phyloP scores from a whole-genome alignment of 495 filamentous ascomycete genomes.

The Penicillium macrosclerotiorum region DNA sequence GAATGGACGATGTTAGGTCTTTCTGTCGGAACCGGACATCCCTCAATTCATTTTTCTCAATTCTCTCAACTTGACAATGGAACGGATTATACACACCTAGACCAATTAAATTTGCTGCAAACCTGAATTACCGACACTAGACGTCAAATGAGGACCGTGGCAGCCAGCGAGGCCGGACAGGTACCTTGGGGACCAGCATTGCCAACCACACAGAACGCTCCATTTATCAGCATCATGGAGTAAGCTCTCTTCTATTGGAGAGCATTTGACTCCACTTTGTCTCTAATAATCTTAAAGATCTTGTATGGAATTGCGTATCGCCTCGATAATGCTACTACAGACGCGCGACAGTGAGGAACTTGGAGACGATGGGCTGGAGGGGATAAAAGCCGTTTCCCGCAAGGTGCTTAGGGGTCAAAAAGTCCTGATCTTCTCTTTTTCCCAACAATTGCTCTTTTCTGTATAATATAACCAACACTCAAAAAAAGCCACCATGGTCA shows the following conservation, averaged over 20 bases:
- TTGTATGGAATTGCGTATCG: conserved; percentile 8
- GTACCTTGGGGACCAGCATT: conserved; percentile 25
- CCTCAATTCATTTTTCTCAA: not conserved
- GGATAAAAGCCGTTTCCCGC: conserved; percentile 18
- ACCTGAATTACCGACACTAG: conserved; percentile 4
- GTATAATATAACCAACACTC: not conserved
- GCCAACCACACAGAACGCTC: conserved; percentile 15
- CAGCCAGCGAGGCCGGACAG: conserved; percentile 13
- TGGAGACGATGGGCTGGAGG: conserved; percentile 15
- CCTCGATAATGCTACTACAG: conserved; percentile 3
- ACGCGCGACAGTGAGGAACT: conserved; percentile 22
- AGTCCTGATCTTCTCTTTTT: not conserved
- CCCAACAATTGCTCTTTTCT: not conserved
- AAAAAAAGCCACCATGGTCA: conserved; percentile 24
- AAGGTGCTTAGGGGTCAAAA: conserved; percentile 11
- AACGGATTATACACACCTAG: not conserved
- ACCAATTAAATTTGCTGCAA: conserved; percentile 7
- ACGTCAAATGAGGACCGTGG: conserved; percentile 27
- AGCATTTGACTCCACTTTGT: not conserved
- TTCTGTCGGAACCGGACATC: too few species aligned
- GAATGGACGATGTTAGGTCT: too few species aligned
- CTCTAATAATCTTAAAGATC: conserved; percentile 11
- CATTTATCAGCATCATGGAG: conserved; percentile 21
- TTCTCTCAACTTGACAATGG: not conserved
- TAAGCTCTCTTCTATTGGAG: conserved; percentile 19